Evolutionary conservation across 2,329 filamentous ascomycete genomes (phyloP).

Genomic region (Talaromyces sp.): DNA sequence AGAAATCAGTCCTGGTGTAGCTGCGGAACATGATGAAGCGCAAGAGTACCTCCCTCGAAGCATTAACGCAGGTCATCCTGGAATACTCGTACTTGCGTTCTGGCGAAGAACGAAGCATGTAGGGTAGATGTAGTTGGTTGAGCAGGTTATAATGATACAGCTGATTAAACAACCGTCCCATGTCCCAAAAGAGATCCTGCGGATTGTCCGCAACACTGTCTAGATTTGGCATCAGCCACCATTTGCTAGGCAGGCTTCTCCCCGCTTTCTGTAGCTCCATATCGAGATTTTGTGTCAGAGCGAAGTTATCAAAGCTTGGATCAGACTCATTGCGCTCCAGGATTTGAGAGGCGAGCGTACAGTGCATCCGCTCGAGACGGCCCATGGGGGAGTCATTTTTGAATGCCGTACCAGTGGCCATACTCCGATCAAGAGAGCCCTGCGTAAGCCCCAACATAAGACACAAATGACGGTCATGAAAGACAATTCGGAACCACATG

Average conservation of each 20-base stretch:
- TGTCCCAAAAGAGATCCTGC: conserved; percentile 26
- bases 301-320: conserved; percentile 26
- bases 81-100: conserved; percentile 44
- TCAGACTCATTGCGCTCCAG: conserved; percentile 45
- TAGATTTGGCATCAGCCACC: conserved; percentile 43
- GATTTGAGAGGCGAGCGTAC: conserved; percentile 42
- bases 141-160: conserved; percentile 50
- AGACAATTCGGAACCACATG: conserved; percentile 38
- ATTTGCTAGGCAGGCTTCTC: conserved; percentile 40
- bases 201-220: neutral
- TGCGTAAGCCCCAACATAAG: conserved; percentile 42
- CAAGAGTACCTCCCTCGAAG: conserved; percentile 48
- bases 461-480: conserved; percentile 37
- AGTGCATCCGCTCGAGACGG: conserved; percentile 45
- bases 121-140: conserved; percentile 50
- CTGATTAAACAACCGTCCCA: conserved; percentile 42
- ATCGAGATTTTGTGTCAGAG: conserved; percentile 46
- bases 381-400: conserved; percentile 37
- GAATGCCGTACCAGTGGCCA: conserved; percentile 28
- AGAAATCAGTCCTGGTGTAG: conserved; percentile 21
- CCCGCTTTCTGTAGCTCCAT: conserved; percentile 40
- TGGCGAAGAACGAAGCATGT: conserved; percentile 18
- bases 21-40: conserved; percentile 47
- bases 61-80: conserved; percentile 46
- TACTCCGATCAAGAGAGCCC: conserved; percentile 27